These are phyloP conservation scores for Falciphora oryzae DNA, from an alignment of 2,329 filamentous ascomycete species.

Conservation along the genomic window DNA sequence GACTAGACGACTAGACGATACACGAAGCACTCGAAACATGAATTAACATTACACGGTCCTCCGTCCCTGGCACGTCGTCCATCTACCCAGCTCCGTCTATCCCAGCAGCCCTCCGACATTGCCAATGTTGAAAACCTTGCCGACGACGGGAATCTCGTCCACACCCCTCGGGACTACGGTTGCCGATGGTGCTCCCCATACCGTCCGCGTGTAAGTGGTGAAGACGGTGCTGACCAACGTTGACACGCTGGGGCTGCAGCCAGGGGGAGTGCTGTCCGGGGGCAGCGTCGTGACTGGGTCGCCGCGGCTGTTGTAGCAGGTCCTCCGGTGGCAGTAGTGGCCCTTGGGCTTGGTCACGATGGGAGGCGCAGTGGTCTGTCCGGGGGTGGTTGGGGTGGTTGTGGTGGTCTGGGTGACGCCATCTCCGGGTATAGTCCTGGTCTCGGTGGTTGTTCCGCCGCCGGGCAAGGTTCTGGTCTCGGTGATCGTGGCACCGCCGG, in stretches of 20 bases:
- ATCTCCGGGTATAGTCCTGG: no score
- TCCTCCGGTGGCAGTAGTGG: conserved; percentile 14
- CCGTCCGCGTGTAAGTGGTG: conserved; percentile 31
- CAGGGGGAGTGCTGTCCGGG: neutral
- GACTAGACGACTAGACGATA: neutral
- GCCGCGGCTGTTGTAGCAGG: conserved; percentile 8
- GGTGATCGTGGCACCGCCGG: no score
- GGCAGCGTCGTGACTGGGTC: conserved; percentile 3
- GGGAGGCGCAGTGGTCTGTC: neutral
- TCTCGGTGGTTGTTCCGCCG: no score
- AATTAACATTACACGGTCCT: no score
- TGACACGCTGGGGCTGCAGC: conserved; percentile 19
- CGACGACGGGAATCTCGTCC: neutral
- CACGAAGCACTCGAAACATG: no score
- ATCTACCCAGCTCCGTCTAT: no score
- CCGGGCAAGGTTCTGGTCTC: no score
- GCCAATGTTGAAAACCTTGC: no score
- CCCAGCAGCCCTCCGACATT: no score
- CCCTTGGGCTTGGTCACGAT: conserved; percentile 3
- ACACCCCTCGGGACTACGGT: no score
- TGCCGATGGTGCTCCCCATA: neutral
- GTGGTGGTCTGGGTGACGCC: neutral
- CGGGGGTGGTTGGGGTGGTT: neutral
- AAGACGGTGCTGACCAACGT: conserved; percentile 29
- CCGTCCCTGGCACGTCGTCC: no score